phyloP scores from a whole-genome alignment of 306 rosid genomes.

The Vigna angularis region DNA sequence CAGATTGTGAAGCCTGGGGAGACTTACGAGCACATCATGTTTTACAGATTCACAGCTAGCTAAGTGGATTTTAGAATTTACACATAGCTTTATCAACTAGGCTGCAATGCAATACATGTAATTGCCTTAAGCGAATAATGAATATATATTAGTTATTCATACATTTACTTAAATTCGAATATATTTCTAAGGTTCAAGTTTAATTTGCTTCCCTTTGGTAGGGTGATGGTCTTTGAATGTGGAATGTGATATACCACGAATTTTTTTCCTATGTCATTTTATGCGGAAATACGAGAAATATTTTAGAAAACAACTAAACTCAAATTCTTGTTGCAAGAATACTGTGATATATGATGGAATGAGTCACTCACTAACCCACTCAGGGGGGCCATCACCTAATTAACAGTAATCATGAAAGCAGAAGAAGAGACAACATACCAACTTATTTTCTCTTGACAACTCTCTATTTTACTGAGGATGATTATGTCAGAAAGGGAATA shows the following conservation, averaged over 20 bases:
- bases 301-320: background rate
- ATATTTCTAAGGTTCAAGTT: background rate
- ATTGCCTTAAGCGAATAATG: background rate
- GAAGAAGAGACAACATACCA: slow-evolving; percentile 27
- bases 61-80: slow-evolving; percentile 6
- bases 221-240: background rate
- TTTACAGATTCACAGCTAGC: slow-evolving; percentile 60
- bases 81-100: too few relatives aligned
- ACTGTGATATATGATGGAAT: background rate
- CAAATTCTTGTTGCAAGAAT: slow-evolving; percentile 20
- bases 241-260: background rate
- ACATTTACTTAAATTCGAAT: slow-evolving; percentile 7
- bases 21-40: slow-evolving; percentile 61
- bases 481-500: slow-evolving; percentile 42
- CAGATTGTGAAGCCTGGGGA: slow-evolving; percentile 66
- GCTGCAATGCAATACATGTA: too few relatives aligned
- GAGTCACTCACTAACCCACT: slow-evolving; percentile 24
- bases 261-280: background rate
- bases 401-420: slow-evolving; percentile 24
- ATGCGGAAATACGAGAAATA: background rate
- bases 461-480: slow-evolving; percentile 21
- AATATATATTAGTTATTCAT: background rate
- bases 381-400: slow-evolving; percentile 27
- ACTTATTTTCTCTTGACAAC: background rate
- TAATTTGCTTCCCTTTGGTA: background rate